Base-by-base conservation (phyloP, 306 rosid genomes). In the Begonia masoniana region DNA sequence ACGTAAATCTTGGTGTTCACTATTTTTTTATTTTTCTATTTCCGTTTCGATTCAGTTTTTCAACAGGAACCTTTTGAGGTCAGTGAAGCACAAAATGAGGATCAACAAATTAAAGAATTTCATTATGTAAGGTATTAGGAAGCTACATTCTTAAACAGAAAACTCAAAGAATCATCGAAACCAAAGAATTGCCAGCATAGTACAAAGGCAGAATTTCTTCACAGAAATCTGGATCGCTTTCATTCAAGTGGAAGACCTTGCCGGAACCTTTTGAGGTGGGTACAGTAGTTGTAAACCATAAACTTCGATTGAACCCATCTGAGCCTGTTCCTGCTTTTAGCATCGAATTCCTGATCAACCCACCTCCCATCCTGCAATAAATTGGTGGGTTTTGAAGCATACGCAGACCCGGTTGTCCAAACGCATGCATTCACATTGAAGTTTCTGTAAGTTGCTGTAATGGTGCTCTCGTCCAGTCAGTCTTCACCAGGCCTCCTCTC, bases 261-360 rank as follows among this genome's bases (percentile, higher is more conserved):
- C 1, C 77, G 70, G 47, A 73, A 78, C 16, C 80, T 61, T 23
- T 67, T 70, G 41, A 41, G 43, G 43, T 78, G 80, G 12, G 51
- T 41, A 62, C 83, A 78, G 62, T 74, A 74, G 54, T 78, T 63
- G 62, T 78, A 78, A 13, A 78, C 35, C 83, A 78, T 70, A 72
- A 49, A 67, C 51, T 74, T 73, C 13, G 67, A 61, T 9, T 74
- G 79, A 69, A 61, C 80, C 83, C 83, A 78, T 24, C 72, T 45
- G 26, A 78, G 54, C 50, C 68, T 62, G 24, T 72, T 73, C 14
- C 74, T 62, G 8, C 74, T 64, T 7, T 66, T 50, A 7, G 74
- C 67, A 13, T 74, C 80, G 2, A 78, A 71, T 9, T 48, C 67
- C 49, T 68, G 70, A 62, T 61, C 51, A 12, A 41, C 61, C 74